Percentiles rank a stretch among this genome's conserved stretches.
These are phyloP conservation scores for Huntiella decipiens DNA, from an alignment of 2,329 filamentous ascomycete species.

Conservation along the genomic window DNA sequence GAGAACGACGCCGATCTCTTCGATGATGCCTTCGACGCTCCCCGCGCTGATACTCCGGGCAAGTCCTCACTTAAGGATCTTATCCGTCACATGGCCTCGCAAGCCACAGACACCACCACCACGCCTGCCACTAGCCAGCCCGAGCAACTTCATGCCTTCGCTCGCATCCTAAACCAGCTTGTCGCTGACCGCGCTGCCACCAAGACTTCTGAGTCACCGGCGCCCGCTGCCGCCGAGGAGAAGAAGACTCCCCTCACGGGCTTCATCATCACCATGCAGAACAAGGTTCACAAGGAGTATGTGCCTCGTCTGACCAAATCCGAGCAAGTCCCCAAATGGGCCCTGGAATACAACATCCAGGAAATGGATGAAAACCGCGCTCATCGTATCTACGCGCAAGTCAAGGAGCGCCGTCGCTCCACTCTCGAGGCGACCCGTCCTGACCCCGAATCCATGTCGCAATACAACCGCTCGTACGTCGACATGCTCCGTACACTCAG, in stretches of 20 bases:
- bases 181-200: conserved; percentile 16
- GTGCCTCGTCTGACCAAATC: conserved; percentile 38
- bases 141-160: conserved; percentile 26
- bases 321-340: conserved; percentile 37
- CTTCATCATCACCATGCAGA: conserved; percentile 53
- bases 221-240: background rate
- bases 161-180: conserved; percentile 31
- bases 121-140: conserved; percentile 10
- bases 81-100: conserved; percentile 31
- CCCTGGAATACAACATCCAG: conserved; percentile 57
- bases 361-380: conserved; percentile 34
- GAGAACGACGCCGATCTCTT: no score
- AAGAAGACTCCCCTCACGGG: conserved; percentile 32
- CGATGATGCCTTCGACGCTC: background rate
- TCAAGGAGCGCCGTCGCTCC: conserved; percentile 35
- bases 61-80: conserved; percentile 25
- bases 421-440: conserved; percentile 17
- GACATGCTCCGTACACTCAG: conserved; percentile 27
- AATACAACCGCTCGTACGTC: conserved; percentile 26
- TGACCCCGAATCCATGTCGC: conserved; percentile 19
- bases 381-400: conserved; percentile 32
- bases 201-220: background rate
- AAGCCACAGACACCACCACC: conserved; percentile 19
- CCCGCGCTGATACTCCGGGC: conserved; percentile 10
- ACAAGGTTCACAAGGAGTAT: conserved; percentile 47